Evolutionary conservation across 345 rosid species (phyloP), one percentile per base, ranked within the genome.

Genomic region (Turnera subulata): DNA sequence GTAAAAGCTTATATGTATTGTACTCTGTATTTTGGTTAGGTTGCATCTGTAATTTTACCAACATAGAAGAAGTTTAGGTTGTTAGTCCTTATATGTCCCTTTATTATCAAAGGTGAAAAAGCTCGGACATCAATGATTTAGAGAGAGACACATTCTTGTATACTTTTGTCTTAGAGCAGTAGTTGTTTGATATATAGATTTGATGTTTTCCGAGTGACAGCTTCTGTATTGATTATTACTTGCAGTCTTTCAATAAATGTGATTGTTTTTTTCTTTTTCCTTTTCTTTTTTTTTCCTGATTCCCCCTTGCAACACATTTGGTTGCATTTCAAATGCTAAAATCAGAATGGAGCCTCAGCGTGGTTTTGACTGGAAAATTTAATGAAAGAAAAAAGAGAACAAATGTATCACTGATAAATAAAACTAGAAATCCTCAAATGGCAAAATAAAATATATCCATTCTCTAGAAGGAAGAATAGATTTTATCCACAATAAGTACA

Each of bases 101-200:
- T 29, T 13, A 37, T 37, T 26, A 50, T 50, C 57, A 56, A 53
- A 70, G 67, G 47, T 66, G n/a, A n/a, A n/a, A n/a, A 54, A 59
- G 51, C 39, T 16, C 19, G 73, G 65, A 54, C 64, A 64, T 50
- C 50, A 50, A 50, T 38, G 51, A 25, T 40, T 39, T n/a, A n/a
- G n/a, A 45, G 61, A 53, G 11, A 54, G 54, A 21, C 59, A 61
- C 73, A 62, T 69, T 70, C 72, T 67, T 79, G 67, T 70, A 67
- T 63, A 69, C 64, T 50, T 55, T 35, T 50, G 21, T 18, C 6
- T 46, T 24, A 25, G 50, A 48, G 55, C 38, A 15, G 33, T 48
- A 49, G 50, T 58, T 40, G 26, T 63, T 46, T 26, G 29, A 42
- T 44, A 32, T 66, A 26, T 26, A 17, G 21, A 18, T 20, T n/a